Evolutionary conservation across 2,329 filamentous ascomycete genomes (phyloP), one percentile per base, ranked within the genome.

Genomic region (Pestalotiopsis sp.): DNA sequence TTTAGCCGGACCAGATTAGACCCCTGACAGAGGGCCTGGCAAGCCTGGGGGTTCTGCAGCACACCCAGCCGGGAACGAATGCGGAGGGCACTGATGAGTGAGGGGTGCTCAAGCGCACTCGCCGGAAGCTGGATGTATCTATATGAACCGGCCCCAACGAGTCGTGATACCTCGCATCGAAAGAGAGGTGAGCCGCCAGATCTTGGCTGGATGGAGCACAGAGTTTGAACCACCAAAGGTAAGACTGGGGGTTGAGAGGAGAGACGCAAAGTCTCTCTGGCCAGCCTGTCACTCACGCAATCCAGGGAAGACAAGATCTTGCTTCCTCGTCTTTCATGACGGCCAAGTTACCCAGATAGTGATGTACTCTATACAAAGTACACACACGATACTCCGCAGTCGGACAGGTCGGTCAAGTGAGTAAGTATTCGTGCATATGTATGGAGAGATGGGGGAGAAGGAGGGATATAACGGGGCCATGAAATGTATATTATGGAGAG

Each of bases 1-100:
- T 66, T 66, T 66, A 66, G 31, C 63, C 63, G 63, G 63, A 66
- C 41, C 25, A 31, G 63, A 49, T 17, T 38, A 36, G 49, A 57
- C 63, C 63, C 49, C 27, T 20, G 63, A 12, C 31, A 17, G 61
- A 13, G 61, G n/a, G 31, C 7, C 31, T 36, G 31, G 31, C 31
- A 36, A 36, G 31, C 31, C 31, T 9, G 31, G 31, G 31, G 45
- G 41, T n/a, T 52, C 45, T 52, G 45, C 45, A 23, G 45, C 20
- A 52, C 17, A n/a, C 45, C 17, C 20, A n/a, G 20, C 45, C 45
- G 45, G 17, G 41, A 45, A 45, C 4, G 17, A 52, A 52, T 52
- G 45, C 45, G 45, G 45, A 52, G 45, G n/a, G 7, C 6, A 36
- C 7, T 36, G 31, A 36, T 36, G 31, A 36, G 31, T 36, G 31